phyloP scores from a whole-genome alignment of 305 asterid species.

The Fraxinus angustifolia region DNA sequence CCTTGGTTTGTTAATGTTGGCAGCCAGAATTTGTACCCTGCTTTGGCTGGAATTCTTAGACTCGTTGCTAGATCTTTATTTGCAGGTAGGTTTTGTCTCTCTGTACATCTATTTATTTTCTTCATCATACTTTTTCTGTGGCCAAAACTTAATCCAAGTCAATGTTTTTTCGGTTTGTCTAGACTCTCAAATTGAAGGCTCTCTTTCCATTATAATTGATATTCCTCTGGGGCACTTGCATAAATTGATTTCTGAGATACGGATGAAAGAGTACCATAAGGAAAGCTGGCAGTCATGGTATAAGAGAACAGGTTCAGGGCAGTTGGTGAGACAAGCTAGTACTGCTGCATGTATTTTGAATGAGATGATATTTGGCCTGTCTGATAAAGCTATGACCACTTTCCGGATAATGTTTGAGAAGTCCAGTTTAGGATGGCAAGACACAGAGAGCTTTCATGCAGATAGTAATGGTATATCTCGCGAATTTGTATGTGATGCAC shows the following conservation, averaged over 20 bases:
- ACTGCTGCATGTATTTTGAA: slow-evolving; percentile 85
- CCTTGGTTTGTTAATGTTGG: slow-evolving; percentile 81
- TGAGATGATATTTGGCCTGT: slow-evolving; percentile 83
- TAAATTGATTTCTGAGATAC: slow-evolving; percentile 62
- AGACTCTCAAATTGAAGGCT: slow-evolving; percentile 67
- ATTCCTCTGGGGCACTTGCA: slow-evolving; percentile 78
- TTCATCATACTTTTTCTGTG: slow-evolving; percentile 9
- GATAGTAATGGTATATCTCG: slow-evolving; percentile 14
- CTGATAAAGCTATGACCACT: slow-evolving; percentile 55
- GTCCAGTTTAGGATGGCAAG: slow-evolving; percentile 27
- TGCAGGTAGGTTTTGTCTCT: slow-evolving; percentile 52
- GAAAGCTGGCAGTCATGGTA: slow-evolving; percentile 92
- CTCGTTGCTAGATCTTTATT: slow-evolving; percentile 65
- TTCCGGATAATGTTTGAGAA: slow-evolving; percentile 41
- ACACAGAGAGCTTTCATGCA: slow-evolving; percentile 28
- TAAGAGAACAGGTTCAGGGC: slow-evolving; percentile 70
- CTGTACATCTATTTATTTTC: slow-evolving; percentile 9
- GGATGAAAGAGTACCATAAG: slow-evolving; percentile 51
- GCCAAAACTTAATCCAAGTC: slow-evolving; percentile 21
- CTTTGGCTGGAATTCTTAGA: slow-evolving; percentile 78
- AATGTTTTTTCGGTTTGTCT: slow-evolving; percentile 24
- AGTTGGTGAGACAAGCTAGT: slow-evolving; percentile 83
- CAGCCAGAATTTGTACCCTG: slow-evolving; percentile 68
- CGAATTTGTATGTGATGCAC: slow-evolving; percentile 22
- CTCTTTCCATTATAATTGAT: slow-evolving; percentile 64